These are phyloP conservation scores for Pseudogymnoascus sp. DNA, from an alignment of 2,329 filamentous ascomycete species.

Conservation along the genomic window DNA sequence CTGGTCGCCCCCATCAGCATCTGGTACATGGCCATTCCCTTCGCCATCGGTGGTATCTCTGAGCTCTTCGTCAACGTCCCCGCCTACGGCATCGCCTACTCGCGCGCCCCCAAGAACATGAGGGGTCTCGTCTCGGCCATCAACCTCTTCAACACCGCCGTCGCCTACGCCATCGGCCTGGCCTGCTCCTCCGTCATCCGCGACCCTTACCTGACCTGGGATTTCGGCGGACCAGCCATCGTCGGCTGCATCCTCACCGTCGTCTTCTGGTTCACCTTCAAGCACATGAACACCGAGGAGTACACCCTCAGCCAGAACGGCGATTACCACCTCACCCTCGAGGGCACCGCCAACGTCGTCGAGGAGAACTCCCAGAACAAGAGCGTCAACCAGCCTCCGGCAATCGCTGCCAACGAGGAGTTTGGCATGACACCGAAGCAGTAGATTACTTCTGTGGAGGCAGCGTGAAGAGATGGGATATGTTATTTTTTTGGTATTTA, in stretches of 20 bases:
- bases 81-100: slow-evolving; percentile 46
- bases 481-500: background rate
- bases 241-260: slow-evolving; percentile 37
- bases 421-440: slow-evolving; percentile 14
- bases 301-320: slow-evolving; percentile 34
- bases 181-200: slow-evolving; percentile 39
- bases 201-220: slow-evolving; percentile 44
- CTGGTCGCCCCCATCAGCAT: slow-evolving; percentile 37
- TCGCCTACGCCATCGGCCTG: slow-evolving; percentile 41
- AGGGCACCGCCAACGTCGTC: slow-evolving; percentile 13
- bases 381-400: slow-evolving; percentile 11
- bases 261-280: slow-evolving; percentile 40
- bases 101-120: slow-evolving; percentile 44
- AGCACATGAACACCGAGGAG: slow-evolving; percentile 41
- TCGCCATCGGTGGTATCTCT: slow-evolving; percentile 43
- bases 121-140: slow-evolving; percentile 43
- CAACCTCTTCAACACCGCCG: slow-evolving; percentile 40
- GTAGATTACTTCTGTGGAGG: background rate
- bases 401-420: slow-evolving; percentile 14
- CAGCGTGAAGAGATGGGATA: background rate
- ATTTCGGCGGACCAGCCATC: slow-evolving; percentile 42
- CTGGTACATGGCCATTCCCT: slow-evolving; percentile 51
- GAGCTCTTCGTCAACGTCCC: slow-evolving; percentile 46
- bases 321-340: slow-evolving; percentile 39
- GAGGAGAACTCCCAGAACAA: slow-evolving; percentile 15